phyloP scores from a whole-genome alignment of 2,329 filamentous ascomycete genomes.

The Paraconiothyrium brasiliense region DNA sequence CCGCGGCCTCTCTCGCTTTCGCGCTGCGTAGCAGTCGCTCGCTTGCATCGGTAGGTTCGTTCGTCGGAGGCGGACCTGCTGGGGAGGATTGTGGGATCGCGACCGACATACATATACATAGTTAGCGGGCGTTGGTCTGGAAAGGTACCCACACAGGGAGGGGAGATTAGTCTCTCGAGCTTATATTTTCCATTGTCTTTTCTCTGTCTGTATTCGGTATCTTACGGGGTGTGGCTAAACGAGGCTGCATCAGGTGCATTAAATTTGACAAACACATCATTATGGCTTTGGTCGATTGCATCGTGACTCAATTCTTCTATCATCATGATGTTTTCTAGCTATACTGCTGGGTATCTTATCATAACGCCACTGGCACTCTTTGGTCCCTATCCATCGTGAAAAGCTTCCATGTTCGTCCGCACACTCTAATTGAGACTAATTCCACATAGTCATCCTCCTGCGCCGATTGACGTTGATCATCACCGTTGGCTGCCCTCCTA shows the following conservation, averaged over 20 bases:
- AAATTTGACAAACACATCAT: conserved; percentile 20
- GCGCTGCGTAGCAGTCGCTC: conserved; percentile 16
- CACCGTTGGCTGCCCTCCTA: conserved; percentile 21
- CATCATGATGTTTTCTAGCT: background rate
- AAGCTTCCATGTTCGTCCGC: background rate
- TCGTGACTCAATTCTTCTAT: background rate
- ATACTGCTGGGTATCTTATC: conserved; percentile 5
- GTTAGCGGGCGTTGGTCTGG: conserved; percentile 31
- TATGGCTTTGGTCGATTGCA: background rate
- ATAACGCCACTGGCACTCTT: background rate
- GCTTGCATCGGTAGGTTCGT: conserved; percentile 14
- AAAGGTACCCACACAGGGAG: conserved; percentile 27
- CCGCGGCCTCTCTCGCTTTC: conserved; percentile 21
- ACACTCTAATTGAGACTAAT: background rate
- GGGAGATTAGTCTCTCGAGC: conserved; percentile 25
- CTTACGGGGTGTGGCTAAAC: conserved; percentile 25
- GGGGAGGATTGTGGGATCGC: conserved; percentile 18
- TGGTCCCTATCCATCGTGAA: background rate
- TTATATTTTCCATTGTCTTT: conserved; percentile 36
- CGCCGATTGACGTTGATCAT: background rate
- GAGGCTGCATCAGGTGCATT: conserved; percentile 21
- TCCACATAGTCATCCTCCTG: background rate
- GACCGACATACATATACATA: conserved; percentile 33
- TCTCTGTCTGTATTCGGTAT: conserved; percentile 49
- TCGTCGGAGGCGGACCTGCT: conserved; percentile 15